Base-by-base conservation (phyloP, 148 eudicot species). In the Beta vulgaris region DNA sequence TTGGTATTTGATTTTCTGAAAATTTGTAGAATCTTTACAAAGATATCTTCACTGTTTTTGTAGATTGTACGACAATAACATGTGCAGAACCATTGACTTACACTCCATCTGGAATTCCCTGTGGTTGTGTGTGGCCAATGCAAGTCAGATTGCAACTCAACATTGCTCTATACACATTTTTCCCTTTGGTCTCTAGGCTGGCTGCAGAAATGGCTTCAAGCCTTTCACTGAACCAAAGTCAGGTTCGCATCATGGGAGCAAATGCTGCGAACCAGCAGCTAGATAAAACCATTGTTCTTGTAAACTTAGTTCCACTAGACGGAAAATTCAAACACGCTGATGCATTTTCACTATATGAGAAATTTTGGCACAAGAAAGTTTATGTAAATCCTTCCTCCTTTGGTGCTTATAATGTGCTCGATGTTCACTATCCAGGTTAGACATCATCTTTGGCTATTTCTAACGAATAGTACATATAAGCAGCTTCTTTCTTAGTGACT, bases 71-170 rank as follows among this genome's bases (percentile, higher is more conserved):
- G 53, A 69, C 88, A 31, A 59, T 91, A 68, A 76, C 86, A 12
- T 96, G 99, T 77, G 81, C 87, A 7, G 88, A 88, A 34, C 99
- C 99, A 66, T 83, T 87, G 79, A 92, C 97, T 8, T 92, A 88
- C 72, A 82, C 94, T 3, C 89, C 91, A 34, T 81, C 91, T 42
- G 95, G 93, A 68, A 75, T 85, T 71, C 88, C 91, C 2, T 96
- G 98, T 85, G 94, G 91, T 58, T 96, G 99, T 76, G 98, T 96
- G 74, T 87, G 87, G 89, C 98, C 99, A 7, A 83, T 96, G 76
- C 85, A 91, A 84, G 91, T 96, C 48, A 84, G 74, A 75, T 73
- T 96, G 67, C 78, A 77, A 46, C 81, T 92, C 39, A 77, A 74
- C 58, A 78, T 92, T 51, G 66, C 91, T 35, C 60, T 87, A 28